phyloP scores from a whole-genome alignment of 1,284 basidiomycete species.

The Leccinum holopus region DNA sequence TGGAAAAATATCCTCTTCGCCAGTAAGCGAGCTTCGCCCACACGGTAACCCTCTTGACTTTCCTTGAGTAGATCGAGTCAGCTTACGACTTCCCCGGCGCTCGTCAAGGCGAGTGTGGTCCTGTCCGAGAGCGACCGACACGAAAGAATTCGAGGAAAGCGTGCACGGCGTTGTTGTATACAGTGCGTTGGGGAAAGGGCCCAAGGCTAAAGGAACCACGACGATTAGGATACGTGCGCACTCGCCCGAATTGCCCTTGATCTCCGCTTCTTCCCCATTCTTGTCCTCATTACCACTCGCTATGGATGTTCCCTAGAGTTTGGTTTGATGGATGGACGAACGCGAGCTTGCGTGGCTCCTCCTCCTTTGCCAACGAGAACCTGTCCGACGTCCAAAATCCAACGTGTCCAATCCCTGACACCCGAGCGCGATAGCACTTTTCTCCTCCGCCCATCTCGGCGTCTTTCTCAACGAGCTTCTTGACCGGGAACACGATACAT shows the following conservation, averaged over 20 bases:
- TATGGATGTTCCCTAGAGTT: too few relatives aligned
- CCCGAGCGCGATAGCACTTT: not conserved
- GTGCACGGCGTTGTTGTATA: constrained; percentile 64
- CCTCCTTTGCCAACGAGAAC: not conserved
- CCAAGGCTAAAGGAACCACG: constrained; percentile 55
- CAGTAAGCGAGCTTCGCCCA: too few relatives aligned
- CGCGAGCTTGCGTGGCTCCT: not conserved
- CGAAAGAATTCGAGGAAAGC: constrained; percentile 49
- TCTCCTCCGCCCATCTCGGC: not conserved
- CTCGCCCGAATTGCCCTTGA: too few relatives aligned
- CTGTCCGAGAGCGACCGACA: constrained; percentile 81
- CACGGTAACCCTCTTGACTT: too few relatives aligned
- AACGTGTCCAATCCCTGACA: not conserved
- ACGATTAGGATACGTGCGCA: constrained; percentile 1
- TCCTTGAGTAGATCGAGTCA: constrained; percentile 41
- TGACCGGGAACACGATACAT: not conserved
- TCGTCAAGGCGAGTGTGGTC: constrained; percentile 94
- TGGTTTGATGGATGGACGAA: not conserved
- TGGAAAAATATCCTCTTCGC: too few relatives aligned
- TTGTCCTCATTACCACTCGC: too few relatives aligned
- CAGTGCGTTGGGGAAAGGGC: constrained; percentile 73
- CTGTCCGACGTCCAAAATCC: not conserved
- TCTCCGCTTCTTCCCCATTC: too few relatives aligned
- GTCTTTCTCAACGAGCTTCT: not conserved
- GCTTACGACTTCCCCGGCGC: constrained; percentile 78